phyloP scores from a whole-genome alignment of 2,329 filamentous ascomycete species.

The Septoria petroselini region DNA sequence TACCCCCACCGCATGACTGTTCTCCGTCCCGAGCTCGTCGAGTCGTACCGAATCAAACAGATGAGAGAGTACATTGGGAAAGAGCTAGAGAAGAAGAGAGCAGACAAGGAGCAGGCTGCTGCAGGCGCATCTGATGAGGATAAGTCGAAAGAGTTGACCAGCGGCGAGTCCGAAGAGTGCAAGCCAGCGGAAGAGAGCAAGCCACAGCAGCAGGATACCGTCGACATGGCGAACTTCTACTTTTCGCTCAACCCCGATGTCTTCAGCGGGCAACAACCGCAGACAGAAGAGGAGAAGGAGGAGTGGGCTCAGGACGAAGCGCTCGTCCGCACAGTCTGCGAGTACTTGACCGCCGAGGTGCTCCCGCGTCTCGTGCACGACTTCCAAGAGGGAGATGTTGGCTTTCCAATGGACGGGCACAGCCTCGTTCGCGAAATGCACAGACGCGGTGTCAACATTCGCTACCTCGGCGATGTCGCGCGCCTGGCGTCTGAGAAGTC shows the following conservation, averaged over 20 bases:
- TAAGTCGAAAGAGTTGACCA: slow-evolving; percentile 32
- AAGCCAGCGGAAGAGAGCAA: slow-evolving; percentile 33
- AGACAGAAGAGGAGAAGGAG: slow-evolving; percentile 84
- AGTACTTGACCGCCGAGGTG: slow-evolving; percentile 69
- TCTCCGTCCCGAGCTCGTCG: slow-evolving; percentile 82
- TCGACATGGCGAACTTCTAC: slow-evolving; percentile 82
- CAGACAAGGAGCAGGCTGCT: slow-evolving; percentile 27
- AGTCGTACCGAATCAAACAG: slow-evolving; percentile 77
- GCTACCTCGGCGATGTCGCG: slow-evolving; percentile 87
- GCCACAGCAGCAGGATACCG: slow-evolving; percentile 57
- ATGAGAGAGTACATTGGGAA: slow-evolving; percentile 84
- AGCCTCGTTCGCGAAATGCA: slow-evolving; percentile 85
- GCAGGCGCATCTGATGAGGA: slow-evolving; percentile 21
- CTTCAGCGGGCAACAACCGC: slow-evolving; percentile 86
- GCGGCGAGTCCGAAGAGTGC: slow-evolving; percentile 32
- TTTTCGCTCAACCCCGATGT: slow-evolving; percentile 92
- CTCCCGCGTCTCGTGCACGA: slow-evolving; percentile 86
- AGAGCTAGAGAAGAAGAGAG: slow-evolving; percentile 65
- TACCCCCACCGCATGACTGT: slow-evolving; percentile 98
- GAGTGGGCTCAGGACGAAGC: slow-evolving; percentile 80
- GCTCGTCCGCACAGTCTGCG: slow-evolving; percentile 80
- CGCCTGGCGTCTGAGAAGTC: slow-evolving; percentile 56
- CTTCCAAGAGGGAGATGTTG: slow-evolving; percentile 85
- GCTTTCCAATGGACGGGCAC: slow-evolving; percentile 97
- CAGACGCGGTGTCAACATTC: slow-evolving; percentile 94